phyloP scores from a whole-genome alignment of 768 basidiomycete species.

The Tulasnella sp. region DNA sequence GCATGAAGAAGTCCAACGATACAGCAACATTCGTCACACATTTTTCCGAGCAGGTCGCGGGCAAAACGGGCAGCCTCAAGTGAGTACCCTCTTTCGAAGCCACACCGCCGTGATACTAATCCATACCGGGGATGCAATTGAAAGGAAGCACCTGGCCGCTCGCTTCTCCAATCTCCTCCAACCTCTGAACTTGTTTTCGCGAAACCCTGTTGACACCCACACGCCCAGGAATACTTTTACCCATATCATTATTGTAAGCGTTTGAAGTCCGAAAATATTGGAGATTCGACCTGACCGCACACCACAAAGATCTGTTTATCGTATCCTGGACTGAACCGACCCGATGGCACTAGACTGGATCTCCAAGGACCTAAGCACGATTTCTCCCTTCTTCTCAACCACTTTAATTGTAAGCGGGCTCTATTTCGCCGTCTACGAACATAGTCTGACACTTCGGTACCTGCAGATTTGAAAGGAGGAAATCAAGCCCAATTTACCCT shows the following conservation, averaged over 20 bases:
- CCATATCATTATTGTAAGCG: not conserved
- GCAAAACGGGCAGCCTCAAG: not conserved
- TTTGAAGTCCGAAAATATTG: not conserved
- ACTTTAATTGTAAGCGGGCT: not conserved
- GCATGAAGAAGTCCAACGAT: not conserved
- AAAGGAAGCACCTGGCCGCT: not conserved
- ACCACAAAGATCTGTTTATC: not conserved
- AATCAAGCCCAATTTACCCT: not conserved
- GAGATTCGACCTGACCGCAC: not conserved
- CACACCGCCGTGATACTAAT: not conserved
- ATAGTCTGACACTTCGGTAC: not conserved
- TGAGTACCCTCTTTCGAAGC: not conserved
- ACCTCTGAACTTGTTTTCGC: no score
- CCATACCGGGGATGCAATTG: not conserved
- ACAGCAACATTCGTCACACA: not conserved
- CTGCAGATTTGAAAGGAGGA: not conserved
- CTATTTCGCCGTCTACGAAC: not conserved
- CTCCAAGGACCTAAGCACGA: not conserved
- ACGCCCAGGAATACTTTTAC: not conserved
- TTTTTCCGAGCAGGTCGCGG: not conserved
- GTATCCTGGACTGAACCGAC: not conserved
- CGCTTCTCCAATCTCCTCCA: not conserved
- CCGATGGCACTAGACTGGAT: no score
- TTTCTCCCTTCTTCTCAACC: not conserved
- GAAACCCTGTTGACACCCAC: no score